Conservation (phyloP, 306 rosid genomes). For the Quillaja saponaria region DNA sequence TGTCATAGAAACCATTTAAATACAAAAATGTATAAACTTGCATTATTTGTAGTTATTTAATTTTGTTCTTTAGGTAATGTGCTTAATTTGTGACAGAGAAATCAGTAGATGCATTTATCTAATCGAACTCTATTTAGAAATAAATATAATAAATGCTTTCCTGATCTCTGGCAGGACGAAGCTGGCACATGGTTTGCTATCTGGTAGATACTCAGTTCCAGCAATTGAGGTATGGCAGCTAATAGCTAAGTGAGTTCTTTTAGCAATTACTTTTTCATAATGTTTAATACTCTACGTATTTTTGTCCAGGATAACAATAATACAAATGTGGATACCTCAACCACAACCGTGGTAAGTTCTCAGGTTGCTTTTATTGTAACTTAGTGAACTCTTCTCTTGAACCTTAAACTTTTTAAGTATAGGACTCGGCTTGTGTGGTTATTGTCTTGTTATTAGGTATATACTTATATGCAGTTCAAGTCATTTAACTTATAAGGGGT, state of each 20-base stretch:
- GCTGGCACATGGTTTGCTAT: slow-evolving; percentile 77
- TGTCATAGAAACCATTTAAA: too few species aligned
- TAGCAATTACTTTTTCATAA: slow-evolving; percentile 6
- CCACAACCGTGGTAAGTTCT: slow-evolving; percentile 60
- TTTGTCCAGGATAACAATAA: slow-evolving; percentile 58
- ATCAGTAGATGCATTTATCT: too few species aligned
- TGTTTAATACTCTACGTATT: slow-evolving; percentile 15
- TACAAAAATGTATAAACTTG: too few species aligned
- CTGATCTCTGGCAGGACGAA: slow-evolving; percentile 62
- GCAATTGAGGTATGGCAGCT: slow-evolving; percentile 53
- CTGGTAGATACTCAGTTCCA: slow-evolving; percentile 82
- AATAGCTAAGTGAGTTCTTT: slow-evolving; percentile 8
- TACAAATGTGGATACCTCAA: slow-evolving; percentile 42
- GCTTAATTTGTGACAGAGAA: too few species aligned
- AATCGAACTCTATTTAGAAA: too few species aligned
- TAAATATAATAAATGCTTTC: slow-evolving; percentile 27
- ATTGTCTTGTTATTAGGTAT: too few species aligned
- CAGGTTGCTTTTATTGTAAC: slow-evolving; percentile 23
- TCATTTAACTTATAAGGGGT: too few species aligned
- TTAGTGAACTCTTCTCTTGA: background rate
- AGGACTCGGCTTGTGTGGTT: too few species aligned
- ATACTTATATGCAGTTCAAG: too few species aligned
- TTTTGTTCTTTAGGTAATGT: too few species aligned
- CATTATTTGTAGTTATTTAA: too few species aligned
- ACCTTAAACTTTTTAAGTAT: slow-evolving; percentile 12